Percentiles rank a stretch among this genome's conserved stretches.
These are phyloP conservation scores for Apiospora kogelbergensis DNA, from an alignment of 2,329 filamentous ascomycete genomes.

Conservation along the genomic window DNA sequence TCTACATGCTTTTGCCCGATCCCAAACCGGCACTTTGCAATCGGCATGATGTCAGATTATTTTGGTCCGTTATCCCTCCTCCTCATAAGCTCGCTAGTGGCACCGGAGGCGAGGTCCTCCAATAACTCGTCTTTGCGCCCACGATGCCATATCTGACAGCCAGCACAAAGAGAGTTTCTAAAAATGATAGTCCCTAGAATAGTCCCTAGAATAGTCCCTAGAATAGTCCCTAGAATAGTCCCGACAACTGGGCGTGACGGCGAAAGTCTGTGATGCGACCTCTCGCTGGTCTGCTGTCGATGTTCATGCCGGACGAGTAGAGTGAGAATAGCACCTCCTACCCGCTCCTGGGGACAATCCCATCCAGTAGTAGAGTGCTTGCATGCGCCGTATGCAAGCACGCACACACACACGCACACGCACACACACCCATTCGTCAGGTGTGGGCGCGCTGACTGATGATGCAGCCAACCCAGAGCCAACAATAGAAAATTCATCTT, in stretches of 20 bases:
- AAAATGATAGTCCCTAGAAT: background rate
- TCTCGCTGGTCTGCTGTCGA: background rate
- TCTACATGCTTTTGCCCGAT: background rate
- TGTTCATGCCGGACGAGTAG: background rate
- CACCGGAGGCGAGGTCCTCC: background rate
- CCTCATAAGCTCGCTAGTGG: conserved; percentile 1
- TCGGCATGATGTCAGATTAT: background rate
- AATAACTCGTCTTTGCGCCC: conserved; percentile 5
- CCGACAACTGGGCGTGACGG: background rate
- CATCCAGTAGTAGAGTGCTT: conserved; percentile 2
- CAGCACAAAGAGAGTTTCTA: background rate
- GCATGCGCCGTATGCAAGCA: background rate
- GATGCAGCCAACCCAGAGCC: conserved; percentile 2
- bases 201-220: background rate
- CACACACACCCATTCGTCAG: background rate
- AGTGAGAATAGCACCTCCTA: background rate
- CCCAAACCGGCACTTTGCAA: background rate
- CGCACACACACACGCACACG: no score
- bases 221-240: background rate
- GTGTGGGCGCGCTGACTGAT: background rate
- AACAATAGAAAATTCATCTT: conserved; percentile 9
- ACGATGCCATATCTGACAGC: background rate
- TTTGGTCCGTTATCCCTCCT: background rate
- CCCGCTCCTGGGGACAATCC: background rate
- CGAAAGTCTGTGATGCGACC: background rate